Percentiles rank a stretch among this genome's conserved stretches.
Evolutionary conservation across 495 filamentous ascomycete species (phyloP).

Genomic region (Letharia lupina): DNA sequence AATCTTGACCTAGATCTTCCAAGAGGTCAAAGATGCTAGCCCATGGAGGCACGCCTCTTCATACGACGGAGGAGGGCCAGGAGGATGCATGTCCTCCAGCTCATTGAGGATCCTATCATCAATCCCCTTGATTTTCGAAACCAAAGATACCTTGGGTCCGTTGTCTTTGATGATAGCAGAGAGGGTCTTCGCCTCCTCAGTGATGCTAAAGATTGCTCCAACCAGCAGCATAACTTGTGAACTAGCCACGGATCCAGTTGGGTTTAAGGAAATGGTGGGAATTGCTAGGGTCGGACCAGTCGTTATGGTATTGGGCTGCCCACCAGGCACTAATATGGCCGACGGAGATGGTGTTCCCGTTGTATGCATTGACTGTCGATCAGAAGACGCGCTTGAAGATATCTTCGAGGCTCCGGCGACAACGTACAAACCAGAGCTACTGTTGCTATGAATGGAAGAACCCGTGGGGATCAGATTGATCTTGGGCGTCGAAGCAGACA

Average conservation of each 20-base stretch:
- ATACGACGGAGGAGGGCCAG: background rate
- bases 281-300: background rate
- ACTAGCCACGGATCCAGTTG: background rate
- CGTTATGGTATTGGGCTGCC: background rate
- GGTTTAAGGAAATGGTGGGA: background rate
- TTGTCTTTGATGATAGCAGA: background rate
- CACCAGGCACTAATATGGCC: background rate
- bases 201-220: background rate
- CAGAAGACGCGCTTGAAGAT: background rate
- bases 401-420: background rate
- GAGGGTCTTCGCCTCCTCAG: background rate
- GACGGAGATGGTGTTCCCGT: too few relatives aligned
- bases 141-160: background rate
- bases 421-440: background rate
- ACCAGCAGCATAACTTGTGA: background rate
- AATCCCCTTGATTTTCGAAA: background rate
- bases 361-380: too few relatives aligned
- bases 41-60: background rate
- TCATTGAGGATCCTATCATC: background rate
- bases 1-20: background rate
- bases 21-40: background rate
- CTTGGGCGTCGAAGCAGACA: background rate
- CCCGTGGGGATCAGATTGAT: background rate
- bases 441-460: background rate
- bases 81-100: background rate